Evolutionary conservation across 2,329 filamentous ascomycete species (phyloP), one percentile per base, ranked within the genome.

Genomic region (Fusarium tricinctum): DNA sequence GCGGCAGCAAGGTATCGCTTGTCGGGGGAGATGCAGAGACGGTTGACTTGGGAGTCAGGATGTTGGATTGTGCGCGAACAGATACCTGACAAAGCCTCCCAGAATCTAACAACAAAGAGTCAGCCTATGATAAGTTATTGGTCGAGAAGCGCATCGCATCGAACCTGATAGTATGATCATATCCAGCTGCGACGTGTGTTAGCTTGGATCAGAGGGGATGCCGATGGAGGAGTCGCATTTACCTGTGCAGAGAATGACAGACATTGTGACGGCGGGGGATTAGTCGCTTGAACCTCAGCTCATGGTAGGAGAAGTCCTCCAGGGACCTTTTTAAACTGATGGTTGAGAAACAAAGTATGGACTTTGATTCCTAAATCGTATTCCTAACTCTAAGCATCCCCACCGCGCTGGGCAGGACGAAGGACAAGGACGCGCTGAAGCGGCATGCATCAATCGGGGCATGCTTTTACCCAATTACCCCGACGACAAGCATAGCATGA

Each of bases 31-130:
- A 99, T 99, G 80, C 95, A 98, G 48, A 99, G 90, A 43, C 96
- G 92, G 81, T 99, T 99, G 73, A 99, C 96, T 81, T 99, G 96
- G 12, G 95, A 98, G 80, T 99, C 96, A 4, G 96, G 93, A 77
- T 99, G 95, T 74, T 97, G 96, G 73, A 99, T 98, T 22, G 96
- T 99, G 70, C 96, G 92, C 42, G 94, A 97, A 83, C 96, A 99
- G 75, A 99, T 98, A 54, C 96, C 96, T 13, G 94, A 97, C 57
- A 99, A 88, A 2, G 96, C 96, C 81, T 99, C 96, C 96, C 96
- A 99, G 83, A 99, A 99, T 69, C 94, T 97, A 22, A 13, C 44
- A 28, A 23, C 35, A 20, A 30, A 53, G 40, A 38, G 40, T 52
- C 15, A 47, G 59, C 73, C 58, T 75, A 68, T 55, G 52, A 32